These are phyloP conservation scores for Micractinium sp. DNA, from an alignment of 139 green algal genomes.

Conservation along the genomic window DNA sequence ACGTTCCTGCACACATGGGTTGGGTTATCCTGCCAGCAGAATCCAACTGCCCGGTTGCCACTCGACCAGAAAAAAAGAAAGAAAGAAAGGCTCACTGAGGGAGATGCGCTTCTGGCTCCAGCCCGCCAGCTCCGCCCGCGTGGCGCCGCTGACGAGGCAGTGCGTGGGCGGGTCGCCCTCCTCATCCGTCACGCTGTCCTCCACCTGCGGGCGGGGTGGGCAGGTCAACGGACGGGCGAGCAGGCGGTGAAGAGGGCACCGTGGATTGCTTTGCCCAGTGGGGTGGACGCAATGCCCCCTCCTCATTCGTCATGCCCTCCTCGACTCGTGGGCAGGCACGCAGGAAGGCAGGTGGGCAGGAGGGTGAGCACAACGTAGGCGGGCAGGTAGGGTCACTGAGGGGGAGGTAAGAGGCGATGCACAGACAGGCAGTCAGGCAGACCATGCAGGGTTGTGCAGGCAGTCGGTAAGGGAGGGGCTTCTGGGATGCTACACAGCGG, in stretches of 20 bases:
- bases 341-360: neutral
- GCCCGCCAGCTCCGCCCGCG: neutral
- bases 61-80: neutral
- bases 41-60: too few relatives aligned
- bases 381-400: neutral
- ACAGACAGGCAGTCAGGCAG: too few relatives aligned
- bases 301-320: too few relatives aligned
- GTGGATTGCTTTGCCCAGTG: neutral
- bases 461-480: too few relatives aligned
- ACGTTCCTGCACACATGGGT: too few relatives aligned
- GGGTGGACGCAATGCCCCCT: neutral
- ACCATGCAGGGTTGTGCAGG: too few relatives aligned
- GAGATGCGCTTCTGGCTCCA: constrained; percentile 1
- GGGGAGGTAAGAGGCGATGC: neutral
- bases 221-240: neutral
- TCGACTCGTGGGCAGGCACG: neutral
- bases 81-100: neutral
- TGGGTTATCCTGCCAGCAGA: too few relatives aligned
- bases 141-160: constrained; percentile 23
- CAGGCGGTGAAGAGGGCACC: neutral
- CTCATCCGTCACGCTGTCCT: constrained; percentile 7
- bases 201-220: neutral
- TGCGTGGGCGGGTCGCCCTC: neutral
- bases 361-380: neutral
- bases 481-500: too few relatives aligned